Evolutionary conservation across 495 filamentous ascomycete species (phyloP).

Genomic region (Aspergillus diversus): DNA sequence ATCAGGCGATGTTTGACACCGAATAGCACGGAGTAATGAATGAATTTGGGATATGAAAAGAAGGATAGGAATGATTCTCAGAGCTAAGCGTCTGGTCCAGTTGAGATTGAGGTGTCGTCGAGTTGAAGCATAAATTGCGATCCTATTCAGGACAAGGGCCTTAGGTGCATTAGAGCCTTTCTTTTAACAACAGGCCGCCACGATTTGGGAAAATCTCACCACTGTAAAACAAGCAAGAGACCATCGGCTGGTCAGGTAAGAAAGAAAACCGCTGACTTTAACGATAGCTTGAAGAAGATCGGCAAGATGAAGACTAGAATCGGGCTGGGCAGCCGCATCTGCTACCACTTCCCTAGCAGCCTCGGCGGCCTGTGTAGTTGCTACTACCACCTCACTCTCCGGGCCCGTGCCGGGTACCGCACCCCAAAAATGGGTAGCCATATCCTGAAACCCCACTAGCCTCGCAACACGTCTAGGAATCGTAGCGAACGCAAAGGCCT

Average conservation of each 20-base stretch:
- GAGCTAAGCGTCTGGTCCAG: slow-evolving; percentile 69
- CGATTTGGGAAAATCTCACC: slow-evolving; percentile 41
- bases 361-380: slow-evolving; percentile 37
- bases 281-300: slow-evolving; percentile 47
- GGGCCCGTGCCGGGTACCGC: slow-evolving; percentile 27
- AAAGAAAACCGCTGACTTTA: slow-evolving; percentile 84
- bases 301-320: slow-evolving; percentile 36
- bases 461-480: slow-evolving; percentile 42
- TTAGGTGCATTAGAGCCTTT: slow-evolving; percentile 30
- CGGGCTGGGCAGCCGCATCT: slow-evolving; percentile 31
- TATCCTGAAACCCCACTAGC: slow-evolving; percentile 33
- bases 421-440: slow-evolving; percentile 35
- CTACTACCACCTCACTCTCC: slow-evolving; percentile 31
- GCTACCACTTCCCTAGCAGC: slow-evolving; percentile 34
- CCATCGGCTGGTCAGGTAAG: slow-evolving; percentile 93
- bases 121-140: slow-evolving; percentile 89
- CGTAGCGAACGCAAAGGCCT: slow-evolving; percentile 42
- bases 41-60: slow-evolving; percentile 71
- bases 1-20: slow-evolving; percentile 86
- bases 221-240: slow-evolving; percentile 83
- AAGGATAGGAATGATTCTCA: slow-evolving; percentile 77
- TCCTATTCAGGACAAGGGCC: slow-evolving; percentile 87
- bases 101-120: slow-evolving; percentile 71
- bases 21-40: slow-evolving; percentile 77
- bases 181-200: background rate